These are phyloP conservation scores for Metschnikowia orientalis DNA, from an alignment of 805 yeast species.

Conservation along the genomic window DNA sequence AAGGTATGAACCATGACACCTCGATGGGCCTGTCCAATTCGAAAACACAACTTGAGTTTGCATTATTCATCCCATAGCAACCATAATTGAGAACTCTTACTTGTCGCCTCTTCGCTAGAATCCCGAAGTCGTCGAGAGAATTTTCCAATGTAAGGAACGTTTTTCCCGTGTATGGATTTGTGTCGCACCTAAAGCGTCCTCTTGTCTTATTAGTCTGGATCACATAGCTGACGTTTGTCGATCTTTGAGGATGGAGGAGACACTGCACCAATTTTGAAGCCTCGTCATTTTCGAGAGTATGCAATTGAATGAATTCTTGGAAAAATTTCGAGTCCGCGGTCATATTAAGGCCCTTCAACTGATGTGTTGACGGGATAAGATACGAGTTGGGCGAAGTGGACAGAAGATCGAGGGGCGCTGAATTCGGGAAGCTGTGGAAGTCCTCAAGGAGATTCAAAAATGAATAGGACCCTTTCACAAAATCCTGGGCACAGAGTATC, in stretches of 20 bases:
- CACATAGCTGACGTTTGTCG: slow-evolving; percentile 5
- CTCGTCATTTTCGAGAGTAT: slow-evolving; percentile 60
- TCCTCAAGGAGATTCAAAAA: slow-evolving; percentile 45
- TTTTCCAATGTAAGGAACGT: slow-evolving; percentile 11
- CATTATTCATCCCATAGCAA: slow-evolving; percentile 36
- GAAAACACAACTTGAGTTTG: slow-evolving; percentile 49
- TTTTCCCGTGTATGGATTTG: slow-evolving; percentile 12
- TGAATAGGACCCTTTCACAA: slow-evolving; percentile 19
- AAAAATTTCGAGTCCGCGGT: slow-evolving; percentile 41
- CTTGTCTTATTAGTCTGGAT: slow-evolving; percentile 15
- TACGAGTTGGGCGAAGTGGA: slow-evolving; percentile 47
- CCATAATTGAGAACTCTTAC: slow-evolving; percentile 61
- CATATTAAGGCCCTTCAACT: slow-evolving; percentile 50
- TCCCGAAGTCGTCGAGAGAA: slow-evolving; percentile 2
- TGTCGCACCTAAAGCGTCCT: slow-evolving; percentile 13
- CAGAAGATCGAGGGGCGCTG: slow-evolving; percentile 32
- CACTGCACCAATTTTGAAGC: slow-evolving; percentile 47
- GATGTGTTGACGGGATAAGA: slow-evolving; percentile 64
- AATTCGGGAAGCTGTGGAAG: slow-evolving; percentile 38
- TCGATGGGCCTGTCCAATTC: slow-evolving; percentile 65
- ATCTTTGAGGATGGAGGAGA: slow-evolving; percentile 20
- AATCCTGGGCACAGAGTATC: slow-evolving; percentile 45
- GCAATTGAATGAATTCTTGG: slow-evolving; percentile 57
- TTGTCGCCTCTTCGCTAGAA: slow-evolving; percentile 42
- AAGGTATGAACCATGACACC: slow-evolving; percentile 55